These are phyloP conservation scores for Dendrobium officinale DNA, from an alignment of 106 monocot species.

Conservation along the genomic window DNA sequence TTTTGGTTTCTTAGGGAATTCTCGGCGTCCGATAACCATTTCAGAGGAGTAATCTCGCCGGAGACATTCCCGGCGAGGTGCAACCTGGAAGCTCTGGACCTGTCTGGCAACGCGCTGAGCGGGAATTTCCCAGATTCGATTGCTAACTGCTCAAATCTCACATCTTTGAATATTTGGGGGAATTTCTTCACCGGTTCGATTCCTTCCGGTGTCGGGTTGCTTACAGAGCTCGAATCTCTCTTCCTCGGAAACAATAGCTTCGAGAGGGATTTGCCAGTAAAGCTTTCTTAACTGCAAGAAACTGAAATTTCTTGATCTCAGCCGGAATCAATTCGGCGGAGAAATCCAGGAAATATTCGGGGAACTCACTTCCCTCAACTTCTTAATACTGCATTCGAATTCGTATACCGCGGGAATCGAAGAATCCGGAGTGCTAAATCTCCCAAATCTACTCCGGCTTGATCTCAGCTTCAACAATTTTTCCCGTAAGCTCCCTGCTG, in stretches of 20 bases:
- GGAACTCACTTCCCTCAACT: conserved; percentile 25
- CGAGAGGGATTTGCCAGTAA: conserved; percentile 35
- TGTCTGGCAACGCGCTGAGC: conserved; percentile 38
- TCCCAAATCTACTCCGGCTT: conserved; percentile 27
- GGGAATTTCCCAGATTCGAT: conserved; percentile 51
- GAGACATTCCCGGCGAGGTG: conserved; percentile 37
- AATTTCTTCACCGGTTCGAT: conserved; percentile 45
- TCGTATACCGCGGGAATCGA: conserved; percentile 46
- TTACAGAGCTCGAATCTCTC: conserved; percentile 31
- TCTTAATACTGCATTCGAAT: conserved; percentile 48
- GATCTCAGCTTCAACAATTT: conserved; percentile 77
- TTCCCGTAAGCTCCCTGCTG: conserved; percentile 38
- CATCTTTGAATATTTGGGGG: conserved; percentile 31
- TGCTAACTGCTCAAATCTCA: conserved; percentile 46
- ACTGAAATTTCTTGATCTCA: conserved; percentile 61
- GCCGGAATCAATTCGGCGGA: conserved; percentile 46
- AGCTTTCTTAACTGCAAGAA: conserved; percentile 51
- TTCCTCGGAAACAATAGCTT: conserved; percentile 62
- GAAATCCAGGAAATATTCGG: conserved; percentile 54
- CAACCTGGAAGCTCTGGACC: conserved; percentile 34
- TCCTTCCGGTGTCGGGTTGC: conserved; percentile 43
- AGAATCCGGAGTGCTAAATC: conserved; percentile 45
- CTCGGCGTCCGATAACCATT: conserved; percentile 46
- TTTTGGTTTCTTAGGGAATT: conserved; percentile 34
- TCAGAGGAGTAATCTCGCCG: conserved; percentile 26